Evolutionary conservation across 2,329 filamentous ascomycete genomes (phyloP).

Genomic region (Trichophyton simii): DNA sequence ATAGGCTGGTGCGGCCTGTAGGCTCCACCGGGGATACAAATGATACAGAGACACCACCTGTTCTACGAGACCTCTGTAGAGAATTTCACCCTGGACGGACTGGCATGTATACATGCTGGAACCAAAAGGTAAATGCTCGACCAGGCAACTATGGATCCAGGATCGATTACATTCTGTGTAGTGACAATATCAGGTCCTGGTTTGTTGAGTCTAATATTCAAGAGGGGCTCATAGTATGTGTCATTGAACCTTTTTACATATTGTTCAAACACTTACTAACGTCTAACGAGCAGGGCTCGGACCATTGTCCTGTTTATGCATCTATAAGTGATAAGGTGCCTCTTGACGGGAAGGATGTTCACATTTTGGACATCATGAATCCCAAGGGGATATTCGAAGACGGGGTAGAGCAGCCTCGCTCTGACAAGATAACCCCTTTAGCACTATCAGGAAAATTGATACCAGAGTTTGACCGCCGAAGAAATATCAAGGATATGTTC

Average conservation of each 20-base stretch:
- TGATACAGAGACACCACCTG: constrained; percentile 53
- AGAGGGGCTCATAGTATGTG: constrained; percentile 60
- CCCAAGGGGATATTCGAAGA: constrained; percentile 56
- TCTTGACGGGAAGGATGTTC: constrained; percentile 36
- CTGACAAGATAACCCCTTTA: constrained; percentile 49
- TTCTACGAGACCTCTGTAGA: constrained; percentile 74
- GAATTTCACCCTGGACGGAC: constrained; percentile 64
- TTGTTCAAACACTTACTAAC: constrained; percentile 14
- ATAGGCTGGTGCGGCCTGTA: constrained; percentile 68
- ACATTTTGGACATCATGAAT: constrained; percentile 65
- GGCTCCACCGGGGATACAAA: constrained; percentile 55
- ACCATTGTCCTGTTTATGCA: constrained; percentile 89
- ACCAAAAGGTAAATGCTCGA: constrained; percentile 87
- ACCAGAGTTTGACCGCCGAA: constrained; percentile 73
- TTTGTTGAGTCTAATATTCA: constrained; percentile 75
- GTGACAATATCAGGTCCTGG: constrained; percentile 64
- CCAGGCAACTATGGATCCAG: constrained; percentile 85
- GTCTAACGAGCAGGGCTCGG: constrained; percentile 51
- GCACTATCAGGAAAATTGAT: constrained; percentile 70
- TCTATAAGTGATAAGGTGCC: constrained; percentile 53
- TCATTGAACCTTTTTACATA: neutral
- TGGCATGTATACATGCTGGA: constrained; percentile 97
- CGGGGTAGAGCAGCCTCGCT: constrained; percentile 57
- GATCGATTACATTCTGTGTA: constrained; percentile 89
- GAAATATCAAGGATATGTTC: constrained; percentile 91